Conservation (phyloP, 805 yeast genomes). For the Zygosaccharomyces pseudorouxii region DNA sequence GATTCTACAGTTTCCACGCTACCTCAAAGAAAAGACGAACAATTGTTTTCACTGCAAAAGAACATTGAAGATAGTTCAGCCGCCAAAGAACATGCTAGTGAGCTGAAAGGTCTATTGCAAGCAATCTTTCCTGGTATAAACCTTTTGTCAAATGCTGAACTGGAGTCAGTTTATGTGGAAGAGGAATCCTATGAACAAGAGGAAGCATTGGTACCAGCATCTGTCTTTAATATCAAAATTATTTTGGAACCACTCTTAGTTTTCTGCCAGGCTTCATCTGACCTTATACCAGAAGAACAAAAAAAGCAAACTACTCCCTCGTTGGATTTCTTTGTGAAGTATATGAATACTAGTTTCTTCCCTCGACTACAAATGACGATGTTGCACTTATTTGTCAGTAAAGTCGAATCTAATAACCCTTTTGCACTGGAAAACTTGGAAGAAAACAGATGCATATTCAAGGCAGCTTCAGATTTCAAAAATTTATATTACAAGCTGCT, state of each 20-base stretch:
- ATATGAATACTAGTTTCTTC: constrained; percentile 60
- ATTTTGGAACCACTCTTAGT: constrained; percentile 68
- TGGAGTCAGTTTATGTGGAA: constrained; percentile 48
- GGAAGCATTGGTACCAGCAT: constrained; percentile 62
- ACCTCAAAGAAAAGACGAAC: constrained; percentile 16
- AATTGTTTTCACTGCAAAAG: constrained; percentile 25
- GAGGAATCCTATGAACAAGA: constrained; percentile 56
- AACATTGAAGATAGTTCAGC: constrained; percentile 26
- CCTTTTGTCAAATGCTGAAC: constrained; percentile 34
- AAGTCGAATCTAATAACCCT: constrained; percentile 39
- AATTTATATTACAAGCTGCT: constrained; percentile 24
- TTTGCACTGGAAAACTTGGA: constrained; percentile 35
- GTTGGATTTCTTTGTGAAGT: constrained; percentile 50
- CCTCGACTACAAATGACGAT: constrained; percentile 59
- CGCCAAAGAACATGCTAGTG: constrained; percentile 36
- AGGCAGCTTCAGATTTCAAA: constrained; percentile 30
- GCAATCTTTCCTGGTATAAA: constrained; percentile 70
- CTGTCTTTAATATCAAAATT: constrained; percentile 74
- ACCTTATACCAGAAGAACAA: constrained; percentile 35
- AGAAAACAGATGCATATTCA: constrained; percentile 31
- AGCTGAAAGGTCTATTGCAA: constrained; percentile 45
- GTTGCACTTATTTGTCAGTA: constrained; percentile 46
- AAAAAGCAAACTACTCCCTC: constrained; percentile 30
- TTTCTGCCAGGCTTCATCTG: constrained; percentile 57
- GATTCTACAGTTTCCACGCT: constrained; percentile 9